Evolutionary conservation across 2,329 filamentous ascomycete species (phyloP).

Genomic region (Beauveria bassiana): DNA sequence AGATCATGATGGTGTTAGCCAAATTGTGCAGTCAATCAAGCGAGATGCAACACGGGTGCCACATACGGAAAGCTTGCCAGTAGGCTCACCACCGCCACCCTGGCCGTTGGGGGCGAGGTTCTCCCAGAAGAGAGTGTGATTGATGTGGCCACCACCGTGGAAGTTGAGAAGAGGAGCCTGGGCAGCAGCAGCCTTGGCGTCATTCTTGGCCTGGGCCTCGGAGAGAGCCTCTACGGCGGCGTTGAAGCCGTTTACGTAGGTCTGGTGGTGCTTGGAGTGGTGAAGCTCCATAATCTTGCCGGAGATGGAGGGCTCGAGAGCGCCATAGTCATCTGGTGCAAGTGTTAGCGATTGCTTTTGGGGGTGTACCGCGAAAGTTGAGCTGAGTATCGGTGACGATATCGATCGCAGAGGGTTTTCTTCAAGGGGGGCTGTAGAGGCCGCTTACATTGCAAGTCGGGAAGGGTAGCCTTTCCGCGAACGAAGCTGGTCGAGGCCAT

Average conservation of each 20-base stretch:
- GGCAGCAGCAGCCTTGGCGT: conserved; percentile 40
- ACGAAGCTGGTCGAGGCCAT: conserved; percentile 69
- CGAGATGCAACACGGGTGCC: neutral
- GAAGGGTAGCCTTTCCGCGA: conserved; percentile 85
- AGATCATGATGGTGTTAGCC: neutral
- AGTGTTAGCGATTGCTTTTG: neutral
- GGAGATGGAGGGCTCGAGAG: conserved; percentile 77
- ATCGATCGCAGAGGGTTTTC: neutral
- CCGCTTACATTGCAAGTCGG: conserved; percentile 61
- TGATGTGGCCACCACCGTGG: conserved; percentile 79
- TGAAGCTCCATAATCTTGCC: conserved; percentile 95
- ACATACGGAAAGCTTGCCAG: conserved; percentile 50
- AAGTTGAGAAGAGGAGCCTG: conserved; percentile 59
- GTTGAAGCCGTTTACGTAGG: conserved; percentile 88
- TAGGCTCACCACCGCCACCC: conserved; percentile 52
- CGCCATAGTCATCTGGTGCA: conserved; percentile 83
- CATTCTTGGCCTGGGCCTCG: conserved; percentile 56
- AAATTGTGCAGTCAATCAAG: neutral
- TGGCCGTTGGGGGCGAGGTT: conserved; percentile 64
- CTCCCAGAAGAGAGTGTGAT: conserved; percentile 82
- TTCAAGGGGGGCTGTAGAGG: neutral
- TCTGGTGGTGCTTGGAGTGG: conserved; percentile 90
- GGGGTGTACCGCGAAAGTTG: neutral
- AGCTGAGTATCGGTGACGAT: neutral
- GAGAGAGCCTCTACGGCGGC: conserved; percentile 64